Conservation (phyloP, 2,329 filamentous ascomycete species). For the Curvularia hawaiiensis region DNA sequence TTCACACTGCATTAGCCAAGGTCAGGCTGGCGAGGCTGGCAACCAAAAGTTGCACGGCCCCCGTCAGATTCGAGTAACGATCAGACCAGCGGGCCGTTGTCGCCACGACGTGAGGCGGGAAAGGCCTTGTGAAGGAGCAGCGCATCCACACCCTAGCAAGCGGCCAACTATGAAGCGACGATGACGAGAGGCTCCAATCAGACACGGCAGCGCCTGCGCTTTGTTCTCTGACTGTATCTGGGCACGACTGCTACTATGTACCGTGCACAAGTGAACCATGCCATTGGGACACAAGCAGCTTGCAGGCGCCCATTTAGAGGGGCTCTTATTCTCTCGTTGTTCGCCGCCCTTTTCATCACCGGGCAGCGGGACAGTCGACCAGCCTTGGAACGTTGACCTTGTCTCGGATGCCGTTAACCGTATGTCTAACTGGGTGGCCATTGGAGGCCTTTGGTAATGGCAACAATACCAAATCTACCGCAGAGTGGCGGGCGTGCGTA, state of each 20-base stretch:
- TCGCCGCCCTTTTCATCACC: conserved; percentile 11
- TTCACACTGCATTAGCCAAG: conserved; percentile 17
- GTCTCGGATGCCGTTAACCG: conserved; percentile 15
- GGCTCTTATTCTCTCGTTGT: neutral
- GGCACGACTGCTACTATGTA: conserved; percentile 6
- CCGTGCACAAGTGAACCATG: conserved; percentile 13
- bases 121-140: conserved; percentile 25
- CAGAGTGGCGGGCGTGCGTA: conserved; percentile 8
- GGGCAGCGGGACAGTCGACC: conserved; percentile 18
- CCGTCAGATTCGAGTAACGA: conserved; percentile 16
- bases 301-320: neutral
- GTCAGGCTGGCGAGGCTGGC: conserved; percentile 18
- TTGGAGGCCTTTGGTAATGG: conserved; percentile 4
- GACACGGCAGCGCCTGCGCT: conserved; percentile 8
- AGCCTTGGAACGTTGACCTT: conserved; percentile 7
- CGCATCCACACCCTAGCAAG: conserved; percentile 12
- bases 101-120: conserved; percentile 27
- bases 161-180: conserved; percentile 10
- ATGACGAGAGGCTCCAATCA: conserved; percentile 13
- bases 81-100: conserved; percentile 33
- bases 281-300: conserved; percentile 17
- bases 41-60: conserved; percentile 19
- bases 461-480: conserved; percentile 6
- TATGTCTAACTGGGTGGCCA: conserved; percentile 2
- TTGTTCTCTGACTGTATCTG: conserved; percentile 4